Evolutionary conservation across 306 rosid genomes (phyloP), one percentile per base, ranked within the genome.

Genomic region (Sphenostylis stenocarpa): DNA sequence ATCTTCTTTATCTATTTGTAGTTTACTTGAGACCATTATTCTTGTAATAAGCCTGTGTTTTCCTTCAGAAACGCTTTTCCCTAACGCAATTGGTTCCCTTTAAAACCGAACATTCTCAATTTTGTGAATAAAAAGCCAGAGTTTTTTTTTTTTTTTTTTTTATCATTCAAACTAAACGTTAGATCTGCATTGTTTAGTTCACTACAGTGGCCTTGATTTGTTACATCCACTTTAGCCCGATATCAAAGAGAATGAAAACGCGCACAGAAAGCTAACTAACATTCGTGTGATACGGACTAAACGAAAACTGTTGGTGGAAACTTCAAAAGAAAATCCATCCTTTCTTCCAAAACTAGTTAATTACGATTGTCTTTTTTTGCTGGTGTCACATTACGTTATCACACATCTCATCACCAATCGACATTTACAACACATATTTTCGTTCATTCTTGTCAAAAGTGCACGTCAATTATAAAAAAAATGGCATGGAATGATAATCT

Each of bases 1-100:
- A 87, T 67, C 51, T 71, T 76, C 60, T 21, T 60, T 69, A 57
- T 10, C 55, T 72, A 13, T 77, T 71, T 45, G 47, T 72, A 74
- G 60, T 78, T 38, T 72, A 77, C 69, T 86, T 78, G 77, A 84
- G 88, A 86, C 89, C 36, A 58, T 10, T 86, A 82, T 75, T 88
- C 74, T 61, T 80, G 89, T 77, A 89, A 90, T 85, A 90, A 90
- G 80, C 77, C 48, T 74, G 81, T 51, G 64, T 58, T 81, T 45
- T 80, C 64, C 36, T 76, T 72, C 77, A 62, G 75, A 80, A 82
- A 82, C 83, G 57, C 77, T 81, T n/a, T 79, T 70, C 53, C 38
- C 82, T 48, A 76, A 48, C 70, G 80, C 34, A 49, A 45, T 77
- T 78, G 21, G 70, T 31, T 78, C 61, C 52, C 49, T 52, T 60